phyloP scores from a whole-genome alignment of 306 rosid genomes.

The Mucuna pruriens region DNA sequence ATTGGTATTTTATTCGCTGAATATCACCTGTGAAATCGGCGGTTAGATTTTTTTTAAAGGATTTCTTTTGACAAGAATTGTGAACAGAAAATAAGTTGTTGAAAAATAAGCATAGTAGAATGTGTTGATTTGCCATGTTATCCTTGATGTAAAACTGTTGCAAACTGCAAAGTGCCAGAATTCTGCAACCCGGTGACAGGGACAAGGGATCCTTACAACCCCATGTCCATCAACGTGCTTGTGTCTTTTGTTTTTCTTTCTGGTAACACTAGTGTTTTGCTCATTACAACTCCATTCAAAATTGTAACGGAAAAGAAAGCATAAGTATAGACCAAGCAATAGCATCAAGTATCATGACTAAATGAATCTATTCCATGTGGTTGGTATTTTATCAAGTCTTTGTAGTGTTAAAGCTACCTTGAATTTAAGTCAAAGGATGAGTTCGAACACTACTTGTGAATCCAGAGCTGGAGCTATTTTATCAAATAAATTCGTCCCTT shows the following conservation, averaged over 20 bases:
- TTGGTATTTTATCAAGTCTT: neutral
- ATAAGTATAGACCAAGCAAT: neutral
- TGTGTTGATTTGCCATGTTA: neutral
- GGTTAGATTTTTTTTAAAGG: neutral
- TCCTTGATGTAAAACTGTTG: neutral
- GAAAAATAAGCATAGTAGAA: neutral
- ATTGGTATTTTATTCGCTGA: slow-evolving; percentile 26
- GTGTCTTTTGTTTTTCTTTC: neutral
- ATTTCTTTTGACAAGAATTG: neutral
- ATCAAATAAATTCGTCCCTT: neutral
- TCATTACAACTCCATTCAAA: neutral
- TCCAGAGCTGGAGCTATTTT: neutral
- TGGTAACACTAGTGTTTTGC: neutral
- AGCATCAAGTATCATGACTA: neutral
- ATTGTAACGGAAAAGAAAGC: neutral
- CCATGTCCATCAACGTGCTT: neutral
- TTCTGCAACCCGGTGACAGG: neutral
- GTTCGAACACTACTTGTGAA: neutral
- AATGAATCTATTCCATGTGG: neutral
- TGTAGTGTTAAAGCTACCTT: neutral
- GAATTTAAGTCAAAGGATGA: neutral
- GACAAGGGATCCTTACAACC: neutral
- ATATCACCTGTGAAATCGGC: slow-evolving; percentile 5
- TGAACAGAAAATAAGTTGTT: neutral
- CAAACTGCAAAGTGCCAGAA: neutral